phyloP scores from a whole-genome alignment of 148 eudicot species.

The Arctostaphylos glauca region DNA sequence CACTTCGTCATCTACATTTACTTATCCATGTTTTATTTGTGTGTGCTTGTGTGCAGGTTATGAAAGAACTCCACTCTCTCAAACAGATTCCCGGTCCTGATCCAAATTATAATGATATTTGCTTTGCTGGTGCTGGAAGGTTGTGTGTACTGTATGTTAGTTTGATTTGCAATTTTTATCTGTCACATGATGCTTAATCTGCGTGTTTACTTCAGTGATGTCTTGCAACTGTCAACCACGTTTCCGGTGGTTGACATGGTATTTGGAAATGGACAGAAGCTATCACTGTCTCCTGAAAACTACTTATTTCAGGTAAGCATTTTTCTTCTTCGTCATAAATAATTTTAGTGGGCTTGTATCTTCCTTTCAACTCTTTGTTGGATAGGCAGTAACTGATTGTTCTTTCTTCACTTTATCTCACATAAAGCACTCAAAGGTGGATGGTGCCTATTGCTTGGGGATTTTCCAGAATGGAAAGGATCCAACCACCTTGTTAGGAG shows the following conservation, averaged over 20 bases:
- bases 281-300: slow-evolving; percentile 83
- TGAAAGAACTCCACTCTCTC: neutral
- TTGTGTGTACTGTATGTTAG: slow-evolving; percentile 25
- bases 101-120: neutral
- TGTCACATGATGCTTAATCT: neutral
- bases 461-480: slow-evolving; percentile 87
- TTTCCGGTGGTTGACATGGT: slow-evolving; percentile 90
- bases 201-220: slow-evolving; percentile 48
- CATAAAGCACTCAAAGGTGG: slow-evolving; percentile 76
- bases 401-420: neutral
- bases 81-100: slow-evolving; percentile 2
- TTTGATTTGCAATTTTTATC: slow-evolving; percentile 11
- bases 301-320: slow-evolving; percentile 75
- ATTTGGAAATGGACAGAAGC: slow-evolving; percentile 65
- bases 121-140: slow-evolving; percentile 53
- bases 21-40: neutral
- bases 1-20: neutral
- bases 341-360: slow-evolving; percentile 2
- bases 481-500: slow-evolving; percentile 92
- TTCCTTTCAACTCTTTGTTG: slow-evolving; percentile 3
- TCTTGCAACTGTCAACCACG: slow-evolving; percentile 56
- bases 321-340: neutral
- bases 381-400: slow-evolving; percentile 5
- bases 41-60: neutral
- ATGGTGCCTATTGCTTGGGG: slow-evolving; percentile 90